Evolutionary conservation across 108 stramenopile genomes (phyloP).

Genomic region (Chaetoceros tenuissimus): DNA sequence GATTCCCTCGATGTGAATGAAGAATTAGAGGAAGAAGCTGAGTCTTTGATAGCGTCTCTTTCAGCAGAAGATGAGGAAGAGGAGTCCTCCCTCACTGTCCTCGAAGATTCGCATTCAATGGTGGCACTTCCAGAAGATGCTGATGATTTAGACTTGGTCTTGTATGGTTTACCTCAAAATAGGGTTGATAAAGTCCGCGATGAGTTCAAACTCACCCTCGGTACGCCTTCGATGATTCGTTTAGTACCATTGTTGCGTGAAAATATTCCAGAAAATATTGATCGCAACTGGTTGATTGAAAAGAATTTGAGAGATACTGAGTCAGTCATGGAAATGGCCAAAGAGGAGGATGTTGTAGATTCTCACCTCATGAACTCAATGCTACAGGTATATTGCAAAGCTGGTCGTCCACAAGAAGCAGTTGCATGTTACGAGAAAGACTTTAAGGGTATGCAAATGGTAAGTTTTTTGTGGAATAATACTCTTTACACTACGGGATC

Average conservation of each 20-base stretch:
- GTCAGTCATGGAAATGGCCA: constrained; percentile 52
- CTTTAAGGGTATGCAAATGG: constrained; percentile 36
- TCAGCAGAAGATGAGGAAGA: no score
- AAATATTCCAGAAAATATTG: constrained; percentile 65
- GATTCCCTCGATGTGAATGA: constrained; percentile 22
- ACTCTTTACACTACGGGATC: neutral
- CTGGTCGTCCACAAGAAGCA: constrained; percentile 55
- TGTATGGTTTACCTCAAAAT: constrained; percentile 55
- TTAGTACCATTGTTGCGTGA: constrained; percentile 63
- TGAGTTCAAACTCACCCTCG: constrained; percentile 46
- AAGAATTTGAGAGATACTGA: constrained; percentile 54
- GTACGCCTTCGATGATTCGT: constrained; percentile 60
- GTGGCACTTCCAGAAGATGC: neutral
- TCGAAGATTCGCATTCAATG: neutral
- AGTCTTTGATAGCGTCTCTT: no score
- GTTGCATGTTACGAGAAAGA: constrained; percentile 47
- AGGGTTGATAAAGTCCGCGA: constrained; percentile 46
- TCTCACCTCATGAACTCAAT: constrained; percentile 58
- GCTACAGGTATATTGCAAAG: constrained; percentile 48
- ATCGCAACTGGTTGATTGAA: constrained; percentile 37
- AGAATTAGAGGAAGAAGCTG: constrained; percentile 45
- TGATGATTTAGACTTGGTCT: constrained; percentile 26
- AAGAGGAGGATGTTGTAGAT: constrained; percentile 54
- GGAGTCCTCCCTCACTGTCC: no score
- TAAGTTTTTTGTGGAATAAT: constrained; percentile 16